These are phyloP conservation scores for Colletotrichum brevisporum DNA, from an alignment of 2,329 filamentous ascomycete genomes.

Conservation along the genomic window DNA sequence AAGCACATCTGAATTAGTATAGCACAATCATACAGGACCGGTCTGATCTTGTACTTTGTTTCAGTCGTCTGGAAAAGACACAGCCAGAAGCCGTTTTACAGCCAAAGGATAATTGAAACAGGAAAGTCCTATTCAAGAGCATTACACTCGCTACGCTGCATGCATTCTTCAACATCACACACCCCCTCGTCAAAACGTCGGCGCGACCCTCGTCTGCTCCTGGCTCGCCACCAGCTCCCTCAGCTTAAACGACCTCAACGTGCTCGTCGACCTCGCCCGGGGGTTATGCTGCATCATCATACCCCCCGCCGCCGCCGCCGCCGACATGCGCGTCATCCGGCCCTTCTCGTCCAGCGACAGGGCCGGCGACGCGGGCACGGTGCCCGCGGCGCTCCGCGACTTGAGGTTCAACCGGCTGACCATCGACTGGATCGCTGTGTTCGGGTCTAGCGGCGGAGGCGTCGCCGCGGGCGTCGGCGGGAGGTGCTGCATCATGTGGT, in stretches of 20 bases:
- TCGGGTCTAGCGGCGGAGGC: conserved; percentile 46
- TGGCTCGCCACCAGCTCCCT: conserved; percentile 38
- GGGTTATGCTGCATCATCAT: conserved; percentile 3
- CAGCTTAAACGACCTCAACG: conserved; percentile 44
- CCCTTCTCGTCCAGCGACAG: conserved; percentile 39
- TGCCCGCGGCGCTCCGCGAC: conserved; percentile 43
- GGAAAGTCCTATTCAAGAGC: conserved; percentile 4
- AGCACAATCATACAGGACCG: too few relatives aligned
- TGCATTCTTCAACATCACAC: neutral
- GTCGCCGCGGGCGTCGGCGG: conserved; percentile 45
- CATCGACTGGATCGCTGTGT: conserved; percentile 49
- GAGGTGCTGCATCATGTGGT: conserved; percentile 22
- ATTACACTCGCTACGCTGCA: neutral
- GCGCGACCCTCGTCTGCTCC: conserved; percentile 27
- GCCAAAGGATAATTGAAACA: conserved; percentile 11
- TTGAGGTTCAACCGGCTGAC: conserved; percentile 52
- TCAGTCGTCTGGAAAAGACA: too few relatives aligned
- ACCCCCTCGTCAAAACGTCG: conserved; percentile 11
- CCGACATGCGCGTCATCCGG: conserved; percentile 14
- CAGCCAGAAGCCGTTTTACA: neutral
- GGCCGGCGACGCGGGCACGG: conserved; percentile 41
- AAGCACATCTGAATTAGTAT: too few relatives aligned
- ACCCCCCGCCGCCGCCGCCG: conserved; percentile 16
- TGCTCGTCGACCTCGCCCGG: conserved; percentile 41
- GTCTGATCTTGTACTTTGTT: too few relatives aligned